A percentile compares a stretch with the other conserved stretches of the same genome.
These are phyloP conservation scores for Zangia roseola DNA, from an alignment of 768 basidiomycete species.

Conservation along the genomic window DNA sequence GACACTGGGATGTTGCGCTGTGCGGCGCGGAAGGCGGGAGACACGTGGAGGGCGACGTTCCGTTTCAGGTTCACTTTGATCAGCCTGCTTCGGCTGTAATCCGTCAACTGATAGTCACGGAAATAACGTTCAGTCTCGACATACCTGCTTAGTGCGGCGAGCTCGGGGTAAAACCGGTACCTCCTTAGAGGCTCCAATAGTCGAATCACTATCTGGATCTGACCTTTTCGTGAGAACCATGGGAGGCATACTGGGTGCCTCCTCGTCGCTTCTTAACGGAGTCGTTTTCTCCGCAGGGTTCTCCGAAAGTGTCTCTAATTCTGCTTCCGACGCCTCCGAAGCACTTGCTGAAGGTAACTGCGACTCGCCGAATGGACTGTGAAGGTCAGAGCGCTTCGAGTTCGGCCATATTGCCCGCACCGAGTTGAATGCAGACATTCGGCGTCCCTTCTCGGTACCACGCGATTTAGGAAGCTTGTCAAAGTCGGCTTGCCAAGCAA, in stretches of 20 bases:
- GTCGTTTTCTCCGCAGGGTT: slow-evolving; percentile 20
- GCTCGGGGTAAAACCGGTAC: slow-evolving; percentile 14
- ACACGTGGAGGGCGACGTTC: slow-evolving; percentile 31
- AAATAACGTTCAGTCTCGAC: slow-evolving; percentile 7
- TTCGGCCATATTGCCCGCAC: slow-evolving; percentile 74
- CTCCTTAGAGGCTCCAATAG: slow-evolving; percentile 60
- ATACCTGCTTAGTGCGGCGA: slow-evolving; percentile 27
- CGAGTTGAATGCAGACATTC: slow-evolving; percentile 64
- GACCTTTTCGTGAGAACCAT: slow-evolving; percentile 37
- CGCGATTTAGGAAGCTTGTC: slow-evolving; percentile 78
- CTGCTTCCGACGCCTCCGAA: slow-evolving; percentile 69
- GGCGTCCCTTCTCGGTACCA: slow-evolving; percentile 51
- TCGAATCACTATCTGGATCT: slow-evolving; percentile 81
- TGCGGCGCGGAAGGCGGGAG: slow-evolving; percentile 66
- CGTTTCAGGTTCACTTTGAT: slow-evolving; percentile 18
- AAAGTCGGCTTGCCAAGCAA: slow-evolving; percentile 96
- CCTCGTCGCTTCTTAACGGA: slow-evolving; percentile 17
- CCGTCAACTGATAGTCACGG: slow-evolving; percentile 8
- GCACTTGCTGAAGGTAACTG: slow-evolving; percentile 62
- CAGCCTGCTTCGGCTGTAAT: slow-evolving; percentile 21
- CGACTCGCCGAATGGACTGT: slow-evolving; percentile 51
- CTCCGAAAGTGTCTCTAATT: slow-evolving; percentile 36
- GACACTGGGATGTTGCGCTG: slow-evolving; percentile 59
- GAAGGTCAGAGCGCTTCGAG: slow-evolving; percentile 55
- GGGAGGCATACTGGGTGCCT: slow-evolving; percentile 7